Conservation (phyloP, 371 early-diverging fungal species). For the Mucor indicus region DNA sequence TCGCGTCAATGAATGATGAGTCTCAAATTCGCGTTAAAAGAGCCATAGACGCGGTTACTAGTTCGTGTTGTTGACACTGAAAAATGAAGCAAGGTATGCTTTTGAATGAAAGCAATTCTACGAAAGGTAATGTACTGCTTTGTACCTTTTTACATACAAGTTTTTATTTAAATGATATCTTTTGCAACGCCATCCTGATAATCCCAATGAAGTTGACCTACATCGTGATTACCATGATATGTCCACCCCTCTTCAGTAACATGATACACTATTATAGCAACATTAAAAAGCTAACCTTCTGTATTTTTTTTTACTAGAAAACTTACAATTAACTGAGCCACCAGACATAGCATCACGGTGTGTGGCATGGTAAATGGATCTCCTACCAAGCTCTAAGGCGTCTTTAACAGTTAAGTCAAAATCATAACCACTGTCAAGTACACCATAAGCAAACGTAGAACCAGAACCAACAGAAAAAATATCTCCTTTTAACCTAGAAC, state of each 20-base stretch:
- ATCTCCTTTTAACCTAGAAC: constrained; percentile 89
- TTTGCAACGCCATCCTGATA: constrained; percentile 55
- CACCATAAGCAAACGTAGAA: constrained; percentile 97
- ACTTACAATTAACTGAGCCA: constrained; percentile 88
- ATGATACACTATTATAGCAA: constrained; percentile 91
- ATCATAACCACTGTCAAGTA: constrained; percentile 92
- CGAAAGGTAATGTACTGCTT: too few relatives aligned
- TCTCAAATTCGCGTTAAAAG: too few relatives aligned
- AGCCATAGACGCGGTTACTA: too few relatives aligned
- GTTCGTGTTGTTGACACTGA: too few relatives aligned
- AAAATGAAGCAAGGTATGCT: too few relatives aligned
- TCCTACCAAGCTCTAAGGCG: constrained; percentile 93
- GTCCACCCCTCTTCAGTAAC: constrained; percentile 93
- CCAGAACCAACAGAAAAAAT: constrained; percentile 98
- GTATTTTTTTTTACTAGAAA: too few relatives aligned
- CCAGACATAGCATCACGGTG: constrained; percentile 99
- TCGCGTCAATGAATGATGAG: too few relatives aligned
- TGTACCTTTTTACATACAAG: not conserved
- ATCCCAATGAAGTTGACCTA: constrained; percentile 83
- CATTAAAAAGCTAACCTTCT: too few relatives aligned
- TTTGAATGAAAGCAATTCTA: too few relatives aligned
- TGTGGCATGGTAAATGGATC: constrained; percentile 98
- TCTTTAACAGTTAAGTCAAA: constrained; percentile 90
- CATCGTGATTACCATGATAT: constrained; percentile 83
- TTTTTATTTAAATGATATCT: constrained; percentile 11